phyloP scores from a whole-genome alignment of 805 yeast genomes.

The Pichia heedii region DNA sequence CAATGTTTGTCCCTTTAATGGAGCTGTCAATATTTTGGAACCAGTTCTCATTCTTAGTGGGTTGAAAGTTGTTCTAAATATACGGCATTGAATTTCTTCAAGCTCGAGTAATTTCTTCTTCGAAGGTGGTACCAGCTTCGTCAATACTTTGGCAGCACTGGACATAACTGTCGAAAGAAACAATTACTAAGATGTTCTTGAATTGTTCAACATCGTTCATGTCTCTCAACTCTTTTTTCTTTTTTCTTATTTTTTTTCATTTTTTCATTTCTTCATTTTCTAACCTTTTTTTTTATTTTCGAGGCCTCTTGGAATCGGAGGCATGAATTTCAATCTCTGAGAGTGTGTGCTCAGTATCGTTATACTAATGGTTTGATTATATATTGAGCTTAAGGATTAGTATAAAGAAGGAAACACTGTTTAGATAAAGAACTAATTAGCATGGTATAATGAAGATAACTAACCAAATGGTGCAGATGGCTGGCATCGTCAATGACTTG shows the following conservation, averaged over 20 bases:
- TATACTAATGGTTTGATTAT: no score
- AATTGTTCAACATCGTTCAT: no score
- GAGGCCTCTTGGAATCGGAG: no score
- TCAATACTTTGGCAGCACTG: conserved; percentile 13
- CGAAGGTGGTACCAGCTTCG: conserved; percentile 24
- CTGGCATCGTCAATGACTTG: conserved; percentile 31
- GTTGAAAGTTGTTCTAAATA: conserved; percentile 64
- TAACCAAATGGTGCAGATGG: neutral
- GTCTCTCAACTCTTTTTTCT: neutral
- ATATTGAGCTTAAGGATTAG: no score
- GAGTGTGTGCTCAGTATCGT: no score
- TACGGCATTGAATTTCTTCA: conserved; percentile 50
- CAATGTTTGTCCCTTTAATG: conserved; percentile 65
- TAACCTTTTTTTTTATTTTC: no score
- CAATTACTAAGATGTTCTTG: no score
- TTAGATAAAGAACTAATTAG: neutral
- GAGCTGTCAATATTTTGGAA: conserved; percentile 54
- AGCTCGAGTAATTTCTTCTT: conserved; percentile 44
- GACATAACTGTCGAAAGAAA: no score
- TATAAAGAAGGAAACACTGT: no score
- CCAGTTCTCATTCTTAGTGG: conserved; percentile 64
- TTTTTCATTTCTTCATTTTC: no score
- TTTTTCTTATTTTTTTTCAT: no score
- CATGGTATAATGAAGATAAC: neutral
- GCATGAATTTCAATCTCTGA: no score